Base-by-base conservation (phyloP, 768 basidiomycete species). In the Boletus insuetus region DNA sequence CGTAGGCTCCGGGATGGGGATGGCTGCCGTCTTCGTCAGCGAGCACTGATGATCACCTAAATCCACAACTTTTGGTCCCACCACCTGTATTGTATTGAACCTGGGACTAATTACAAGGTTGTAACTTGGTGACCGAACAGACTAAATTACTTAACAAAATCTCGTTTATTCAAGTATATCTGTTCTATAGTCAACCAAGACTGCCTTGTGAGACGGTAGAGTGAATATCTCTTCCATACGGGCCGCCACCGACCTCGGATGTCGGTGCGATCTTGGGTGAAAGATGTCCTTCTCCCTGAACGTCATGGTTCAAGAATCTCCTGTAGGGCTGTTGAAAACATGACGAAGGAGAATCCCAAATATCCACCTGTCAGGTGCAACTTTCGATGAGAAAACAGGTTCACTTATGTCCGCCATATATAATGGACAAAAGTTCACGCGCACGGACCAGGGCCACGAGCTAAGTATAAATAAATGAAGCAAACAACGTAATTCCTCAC, bases 1-100 rank as follows among this genome's bases (percentile, higher is more conserved):
- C 68, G 86, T 94, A 64, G 92, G 91, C 8, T 83, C 82, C 14
- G 91, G 92, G 22, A 93, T 94, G 89, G 90, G 91, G 37, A 92
- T 94, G 89, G 91, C 91, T 32, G 89, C 84, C 43, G 78, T 94
- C 3, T 88, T 94, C 64, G 89, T 91, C 52, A 90, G 78, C 70
- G 92, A 94, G 79, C 86, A 92, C 62, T 92, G 64, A 74, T 22
- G 17, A 16, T 45, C 35, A 19, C 11, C 31, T 7, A 20, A 17
- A 6, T 14, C 1, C 11, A 31, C 37, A 0, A 19, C 6, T 10
- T 6, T 34, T 20, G 14, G 43, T 19, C 29, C 20, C 20, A 38
- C 19, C 7, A 34, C 19, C 19, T n/a, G 24, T 41, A 35, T 49
- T 24, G 31, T 54, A 49, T 43, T n/a, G n/a, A 32, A 20, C 47